Conservation (phyloP, 495 filamentous ascomycete species). For the Tetracladium setigerum region DNA sequence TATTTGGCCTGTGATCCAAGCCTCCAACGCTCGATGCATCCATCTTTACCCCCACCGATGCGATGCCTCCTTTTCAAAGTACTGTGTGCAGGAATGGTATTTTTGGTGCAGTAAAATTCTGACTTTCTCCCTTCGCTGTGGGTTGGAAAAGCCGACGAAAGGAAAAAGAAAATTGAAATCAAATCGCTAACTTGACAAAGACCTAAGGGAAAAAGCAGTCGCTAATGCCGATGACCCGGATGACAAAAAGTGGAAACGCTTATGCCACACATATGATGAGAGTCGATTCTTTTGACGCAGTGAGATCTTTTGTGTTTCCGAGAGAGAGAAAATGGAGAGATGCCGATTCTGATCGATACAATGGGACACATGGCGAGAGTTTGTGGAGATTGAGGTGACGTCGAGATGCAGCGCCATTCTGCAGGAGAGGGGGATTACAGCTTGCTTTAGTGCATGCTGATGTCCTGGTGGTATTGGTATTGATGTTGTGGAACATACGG, state of each 20-base stretch:
- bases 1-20: no score
- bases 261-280: constrained; percentile 22
- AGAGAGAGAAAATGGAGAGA: constrained; percentile 1
- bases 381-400: neutral
- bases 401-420: neutral
- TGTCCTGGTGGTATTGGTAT: constrained; percentile 20
- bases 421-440: neutral
- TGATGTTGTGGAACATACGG: constrained; percentile 21
- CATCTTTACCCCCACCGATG: no score
- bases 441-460: constrained; percentile 16
- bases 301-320: constrained; percentile 13
- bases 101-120: neutral
- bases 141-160: constrained; percentile 4
- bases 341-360: neutral
- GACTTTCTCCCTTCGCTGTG: neutral
- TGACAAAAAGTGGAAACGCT: constrained; percentile 25
- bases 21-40: no score
- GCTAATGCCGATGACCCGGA: constrained; percentile 29
- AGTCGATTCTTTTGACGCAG: constrained; percentile 5
- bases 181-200: constrained; percentile 18
- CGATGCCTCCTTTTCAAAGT: neutral
- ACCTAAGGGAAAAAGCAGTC: constrained; percentile 12
- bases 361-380: neutral
- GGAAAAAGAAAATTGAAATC: constrained; percentile 12
- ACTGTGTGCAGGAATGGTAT: constrained; percentile 1